Percentiles rank a stretch among this genome's conserved stretches.
These are phyloP conservation scores for Zygoascus ofunaensis DNA, from an alignment of 805 yeast species.

Conservation along the genomic window DNA sequence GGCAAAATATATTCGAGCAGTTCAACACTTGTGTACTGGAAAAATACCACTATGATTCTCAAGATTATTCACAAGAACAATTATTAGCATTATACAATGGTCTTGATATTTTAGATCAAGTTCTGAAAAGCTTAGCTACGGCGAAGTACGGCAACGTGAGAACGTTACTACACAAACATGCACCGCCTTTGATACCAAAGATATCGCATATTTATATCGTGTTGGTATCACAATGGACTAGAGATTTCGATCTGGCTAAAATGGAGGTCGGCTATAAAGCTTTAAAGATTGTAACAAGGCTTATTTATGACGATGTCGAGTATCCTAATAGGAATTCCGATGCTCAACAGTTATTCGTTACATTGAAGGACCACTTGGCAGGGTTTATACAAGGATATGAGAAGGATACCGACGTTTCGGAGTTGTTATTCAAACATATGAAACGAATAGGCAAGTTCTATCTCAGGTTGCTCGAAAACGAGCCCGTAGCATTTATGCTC, in stretches of 20 bases:
- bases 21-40: constrained; percentile 16
- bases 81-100: constrained; percentile 44
- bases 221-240: constrained; percentile 54
- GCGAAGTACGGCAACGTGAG: constrained; percentile 79
- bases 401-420: constrained; percentile 20
- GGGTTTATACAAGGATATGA: constrained; percentile 47
- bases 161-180: constrained; percentile 64
- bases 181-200: constrained; percentile 52
- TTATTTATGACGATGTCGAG: constrained; percentile 68
- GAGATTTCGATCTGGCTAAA: constrained; percentile 33
- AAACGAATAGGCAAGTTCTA: constrained; percentile 71
- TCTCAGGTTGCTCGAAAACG: constrained; percentile 45
- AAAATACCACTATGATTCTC: constrained; percentile 17
- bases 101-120: constrained; percentile 62
- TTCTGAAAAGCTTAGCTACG: constrained; percentile 61
- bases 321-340: constrained; percentile 52
- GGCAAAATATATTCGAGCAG: constrained; percentile 76
- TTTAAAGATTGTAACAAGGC: constrained; percentile 63
- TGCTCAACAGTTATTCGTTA: constrained; percentile 51
- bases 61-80: constrained; percentile 32
- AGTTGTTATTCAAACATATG: constrained; percentile 55
- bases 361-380: constrained; percentile 52
- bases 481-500: constrained; percentile 63
- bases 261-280: constrained; percentile 73
- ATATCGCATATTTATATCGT: constrained; percentile 50